Base-by-base conservation (phyloP, 1,139 yeast genomes). In the Protomyces inundatus region DNA sequence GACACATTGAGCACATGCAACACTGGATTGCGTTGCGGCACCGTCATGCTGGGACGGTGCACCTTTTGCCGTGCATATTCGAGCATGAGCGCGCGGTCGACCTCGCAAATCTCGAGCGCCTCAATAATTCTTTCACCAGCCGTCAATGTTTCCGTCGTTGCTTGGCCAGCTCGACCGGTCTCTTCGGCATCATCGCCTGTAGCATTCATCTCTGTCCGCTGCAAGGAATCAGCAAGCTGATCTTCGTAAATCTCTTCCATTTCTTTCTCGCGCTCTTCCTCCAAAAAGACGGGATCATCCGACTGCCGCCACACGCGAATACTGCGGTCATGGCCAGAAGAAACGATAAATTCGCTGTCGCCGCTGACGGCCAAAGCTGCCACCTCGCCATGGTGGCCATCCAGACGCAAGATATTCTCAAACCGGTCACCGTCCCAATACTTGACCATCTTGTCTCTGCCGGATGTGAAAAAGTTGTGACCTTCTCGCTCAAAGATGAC, bases 391-490 rank as follows among this genome's bases (percentile, higher is more conserved):
- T 90, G 96, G 74, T 95, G 98, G 10, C 79, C 80, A 0, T 88
- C 95, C 55, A 91, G 78, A 72, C 87, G 88, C 75, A 93, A 98
- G 68, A 93, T 84, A 74, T 95, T 88, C 71, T 90, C 97, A 74
- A 93, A 93, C 76, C 93, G 93, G 72, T 89, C 96, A 69, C 98
- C 98, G 75, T 93, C 98, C 98, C 98, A 93, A 74, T 90, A 90
- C 76, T 95, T 93, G 65, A 93, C 82, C 68, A 86, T 76, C 12
- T 90, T 91, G 75, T 93, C 99, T 74, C 93, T 93, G 56, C 95
- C 87, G 66, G 90, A 85, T 61, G 96, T 87, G 76, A 95, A 88
- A 74, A 95, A 90, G 74, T 91, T 84, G 74, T 91, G 97, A 10
- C 88, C 81, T 16, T 85, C 86, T 1, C 96, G 95, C 67, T 90